Percentiles rank a stretch among this genome's conserved stretches.
Evolutionary conservation across 2,329 filamentous ascomycete species (phyloP).

Genomic region (Botrytis tulipae): DNA sequence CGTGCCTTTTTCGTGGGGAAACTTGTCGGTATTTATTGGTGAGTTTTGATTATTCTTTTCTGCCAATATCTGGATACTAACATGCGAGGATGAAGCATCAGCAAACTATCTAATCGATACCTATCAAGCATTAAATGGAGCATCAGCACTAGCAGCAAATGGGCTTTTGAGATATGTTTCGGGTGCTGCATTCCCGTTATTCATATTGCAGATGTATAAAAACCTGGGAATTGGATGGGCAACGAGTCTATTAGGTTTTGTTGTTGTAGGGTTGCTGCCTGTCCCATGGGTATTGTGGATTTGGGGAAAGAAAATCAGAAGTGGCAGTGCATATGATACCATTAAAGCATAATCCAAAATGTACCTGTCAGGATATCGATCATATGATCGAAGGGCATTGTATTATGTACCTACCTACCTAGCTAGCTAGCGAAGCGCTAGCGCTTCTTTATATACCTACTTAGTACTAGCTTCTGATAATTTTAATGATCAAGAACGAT

Average conservation of each 20-base stretch:
- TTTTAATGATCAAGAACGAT: too few species aligned
- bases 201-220: slow-evolving; percentile 53
- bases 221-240: slow-evolving; percentile 42
- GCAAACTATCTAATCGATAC: slow-evolving; percentile 53
- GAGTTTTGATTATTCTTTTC: slow-evolving; percentile 47
- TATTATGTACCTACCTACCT: too few species aligned
- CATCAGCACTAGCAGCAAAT: slow-evolving; percentile 60
- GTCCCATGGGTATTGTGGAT: slow-evolving; percentile 55
- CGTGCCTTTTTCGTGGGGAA: slow-evolving; percentile 58
- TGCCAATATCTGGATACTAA: slow-evolving; percentile 48
- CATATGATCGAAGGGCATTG: too few species aligned
- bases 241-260: slow-evolving; percentile 42
- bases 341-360: slow-evolving; percentile 34
- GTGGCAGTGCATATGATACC: slow-evolving; percentile 21
- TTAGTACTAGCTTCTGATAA: too few species aligned
- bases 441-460: too few species aligned
- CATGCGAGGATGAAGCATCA: slow-evolving; percentile 54
- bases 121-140: slow-evolving; percentile 53
- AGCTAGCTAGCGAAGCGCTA: too few species aligned
- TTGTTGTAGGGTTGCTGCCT: slow-evolving; percentile 49
- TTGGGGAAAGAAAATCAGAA: slow-evolving; percentile 40
- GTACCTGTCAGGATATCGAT: too few species aligned
- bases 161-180: slow-evolving; percentile 55
- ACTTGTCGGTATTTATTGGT: slow-evolving; percentile 56
- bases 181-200: slow-evolving; percentile 58